A percentile compares a stretch with the other conserved stretches of the same genome.
Evolutionary conservation across 2,329 filamentous ascomycete species (phyloP).

Genomic region (Elsinoe ampelina): DNA sequence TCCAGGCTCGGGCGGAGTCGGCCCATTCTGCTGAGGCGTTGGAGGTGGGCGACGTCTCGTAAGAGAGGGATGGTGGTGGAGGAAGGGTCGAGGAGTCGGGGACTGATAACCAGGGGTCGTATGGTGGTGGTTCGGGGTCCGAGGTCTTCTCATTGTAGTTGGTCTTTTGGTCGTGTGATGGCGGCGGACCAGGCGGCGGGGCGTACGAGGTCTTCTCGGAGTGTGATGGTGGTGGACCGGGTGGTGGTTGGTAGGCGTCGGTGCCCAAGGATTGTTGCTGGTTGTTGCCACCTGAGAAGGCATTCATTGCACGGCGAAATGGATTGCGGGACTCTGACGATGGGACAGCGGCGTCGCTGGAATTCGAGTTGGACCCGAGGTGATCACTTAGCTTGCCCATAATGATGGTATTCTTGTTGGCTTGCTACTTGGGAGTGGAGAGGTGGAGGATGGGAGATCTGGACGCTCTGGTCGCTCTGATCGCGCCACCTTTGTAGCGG

Average conservation of each 20-base stretch:
- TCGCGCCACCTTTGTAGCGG: not conserved
- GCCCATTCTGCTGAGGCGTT: constrained; percentile 60
- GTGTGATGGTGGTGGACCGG: constrained; percentile 25
- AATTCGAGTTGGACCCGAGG: not conserved
- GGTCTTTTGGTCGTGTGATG: constrained; percentile 16
- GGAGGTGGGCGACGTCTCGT: constrained; percentile 56
- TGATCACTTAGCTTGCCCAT: not conserved
- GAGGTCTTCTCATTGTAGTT: constrained; percentile 28
- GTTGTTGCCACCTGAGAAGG: not conserved
- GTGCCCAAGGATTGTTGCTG: constrained; percentile 2
- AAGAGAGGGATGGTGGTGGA: constrained; percentile 59
- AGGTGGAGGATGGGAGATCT: not conserved
- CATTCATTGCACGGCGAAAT: constrained; percentile 6
- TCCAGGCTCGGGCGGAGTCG: constrained; percentile 58
- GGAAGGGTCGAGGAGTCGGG: constrained; percentile 65
- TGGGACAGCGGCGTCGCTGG: constrained; percentile 5
- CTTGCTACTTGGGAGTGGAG: not conserved
- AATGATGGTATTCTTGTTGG: not conserved
- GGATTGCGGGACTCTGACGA: not conserved
- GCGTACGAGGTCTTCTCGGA: constrained; percentile 16
- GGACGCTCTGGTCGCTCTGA: not conserved
- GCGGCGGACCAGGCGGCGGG: constrained; percentile 25
- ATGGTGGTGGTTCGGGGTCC: constrained; percentile 42
- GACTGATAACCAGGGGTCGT: constrained; percentile 64
- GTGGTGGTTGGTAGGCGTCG: constrained; percentile 25